Evolutionary conservation across 2,329 filamentous ascomycete genomes (phyloP).

Genomic region (Pseudogymnoascus sp.): DNA sequence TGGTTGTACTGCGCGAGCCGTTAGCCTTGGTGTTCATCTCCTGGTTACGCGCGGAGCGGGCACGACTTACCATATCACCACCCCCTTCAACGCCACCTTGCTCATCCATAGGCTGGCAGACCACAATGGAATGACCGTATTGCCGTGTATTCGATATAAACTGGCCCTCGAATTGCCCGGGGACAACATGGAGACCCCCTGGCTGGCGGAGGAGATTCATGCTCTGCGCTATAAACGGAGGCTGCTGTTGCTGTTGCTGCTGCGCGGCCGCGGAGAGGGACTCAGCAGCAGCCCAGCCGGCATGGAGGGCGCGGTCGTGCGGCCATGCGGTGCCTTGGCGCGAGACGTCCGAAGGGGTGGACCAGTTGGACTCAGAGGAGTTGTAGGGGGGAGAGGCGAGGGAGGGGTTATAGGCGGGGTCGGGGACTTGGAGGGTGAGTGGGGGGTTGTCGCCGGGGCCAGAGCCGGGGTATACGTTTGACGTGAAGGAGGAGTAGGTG

Average conservation of each 20-base stretch:
- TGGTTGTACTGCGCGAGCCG: background rate
- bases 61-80: background rate
- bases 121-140: background rate
- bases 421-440: background rate
- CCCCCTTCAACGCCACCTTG: background rate
- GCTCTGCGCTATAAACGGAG: background rate
- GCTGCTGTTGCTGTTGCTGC: background rate
- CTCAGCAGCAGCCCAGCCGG: background rate
- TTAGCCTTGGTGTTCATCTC: background rate
- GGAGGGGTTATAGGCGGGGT: background rate
- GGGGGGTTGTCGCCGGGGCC: background rate
- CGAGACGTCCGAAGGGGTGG: background rate
- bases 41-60: background rate
- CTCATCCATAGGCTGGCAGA: background rate
- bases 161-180: background rate
- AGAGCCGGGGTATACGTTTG: background rate
- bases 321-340: background rate
- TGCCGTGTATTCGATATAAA: background rate
- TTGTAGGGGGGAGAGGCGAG: background rate
- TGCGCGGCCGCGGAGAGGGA: background rate
- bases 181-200: background rate
- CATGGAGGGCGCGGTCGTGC: background rate
- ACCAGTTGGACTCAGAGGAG: background rate
- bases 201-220: background rate
- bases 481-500: background rate